phyloP scores from a whole-genome alignment of 768 basidiomycete genomes.

The Rhodotorula kratochvilovae region DNA sequence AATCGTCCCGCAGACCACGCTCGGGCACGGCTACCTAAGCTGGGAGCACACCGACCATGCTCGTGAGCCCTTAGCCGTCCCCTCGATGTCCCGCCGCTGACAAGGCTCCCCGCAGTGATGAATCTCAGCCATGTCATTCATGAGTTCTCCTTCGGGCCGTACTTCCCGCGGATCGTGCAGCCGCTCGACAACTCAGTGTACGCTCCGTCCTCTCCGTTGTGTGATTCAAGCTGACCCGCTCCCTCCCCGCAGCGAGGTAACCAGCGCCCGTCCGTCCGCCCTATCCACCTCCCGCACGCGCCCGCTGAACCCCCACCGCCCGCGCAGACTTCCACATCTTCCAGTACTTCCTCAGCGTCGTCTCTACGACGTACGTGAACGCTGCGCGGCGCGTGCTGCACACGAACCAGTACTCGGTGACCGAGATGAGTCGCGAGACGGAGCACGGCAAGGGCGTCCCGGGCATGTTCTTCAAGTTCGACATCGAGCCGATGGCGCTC shows the following conservation, averaged over 20 bases:
- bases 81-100: not conserved
- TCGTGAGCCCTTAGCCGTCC: conserved; percentile 53
- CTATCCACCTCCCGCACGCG: not conserved
- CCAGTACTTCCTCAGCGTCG: conserved; percentile 92
- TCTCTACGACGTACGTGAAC: conserved; percentile 78
- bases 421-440: conserved; percentile 76
- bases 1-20: conserved; percentile 58
- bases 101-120: too few species aligned
- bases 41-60: conserved; percentile 79
- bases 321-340: conserved; percentile 50
- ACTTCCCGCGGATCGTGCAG: conserved; percentile 91
- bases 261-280: conserved; percentile 28
- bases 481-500: conserved; percentile 82
- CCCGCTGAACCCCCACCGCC: not conserved
- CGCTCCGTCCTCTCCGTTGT: conserved; percentile 51
- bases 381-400: conserved; percentile 53
- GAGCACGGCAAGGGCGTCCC: conserved; percentile 74
- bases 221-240: not conserved
- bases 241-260: conserved; percentile 33
- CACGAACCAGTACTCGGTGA: conserved; percentile 89
- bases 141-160: conserved; percentile 94
- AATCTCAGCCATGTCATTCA: conserved; percentile 94
- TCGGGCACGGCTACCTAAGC: conserved; percentile 90
- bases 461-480: conserved; percentile 95
- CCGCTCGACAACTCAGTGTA: conserved; percentile 81